A percentile compares a stretch with the other conserved stretches of the same genome.
phyloP scores from a whole-genome alignment of 805 yeast species.

The Kluyveromyces starmeri region DNA sequence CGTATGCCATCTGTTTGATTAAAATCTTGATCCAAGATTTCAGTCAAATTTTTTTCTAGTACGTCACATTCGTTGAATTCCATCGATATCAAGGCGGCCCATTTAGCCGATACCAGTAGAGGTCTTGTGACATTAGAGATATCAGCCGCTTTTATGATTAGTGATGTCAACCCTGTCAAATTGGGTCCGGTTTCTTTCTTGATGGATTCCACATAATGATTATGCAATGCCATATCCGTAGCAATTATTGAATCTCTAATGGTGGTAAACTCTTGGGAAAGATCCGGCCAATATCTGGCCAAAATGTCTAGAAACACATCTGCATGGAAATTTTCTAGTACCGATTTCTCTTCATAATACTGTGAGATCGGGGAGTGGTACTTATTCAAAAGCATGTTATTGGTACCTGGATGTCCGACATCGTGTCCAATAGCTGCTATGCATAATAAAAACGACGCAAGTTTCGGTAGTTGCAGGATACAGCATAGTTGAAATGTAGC shows the following conservation, averaged over 20 bases:
- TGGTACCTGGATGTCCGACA: constrained; percentile 94
- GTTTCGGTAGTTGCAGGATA: constrained; percentile 7
- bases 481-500: constrained; percentile 60
- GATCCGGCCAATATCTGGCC: constrained; percentile 43
- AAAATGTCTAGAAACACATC: constrained; percentile 49
- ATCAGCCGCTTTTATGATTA: constrained; percentile 89
- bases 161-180: constrained; percentile 44
- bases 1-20: constrained; percentile 24
- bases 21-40: constrained; percentile 7
- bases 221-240: constrained; percentile 92
- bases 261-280: constrained; percentile 14
- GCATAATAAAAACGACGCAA: constrained; percentile 37
- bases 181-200: constrained; percentile 33
- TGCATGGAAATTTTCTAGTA: constrained; percentile 76
- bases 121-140: constrained; percentile 89
- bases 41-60: constrained; percentile 36
- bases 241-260: constrained; percentile 42
- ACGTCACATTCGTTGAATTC: constrained; percentile 64
- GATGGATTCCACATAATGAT: constrained; percentile 44
- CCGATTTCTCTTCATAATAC: constrained; percentile 55
- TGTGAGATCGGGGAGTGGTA: constrained; percentile 55
- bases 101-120: constrained; percentile 61
- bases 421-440: constrained; percentile 92
- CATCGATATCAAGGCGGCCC: constrained; percentile 75
- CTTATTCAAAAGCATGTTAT: constrained; percentile 59